Evolutionary conservation across 371 early-diverging fungal genomes (phyloP).

Genomic region (Mucor racemosus): DNA sequence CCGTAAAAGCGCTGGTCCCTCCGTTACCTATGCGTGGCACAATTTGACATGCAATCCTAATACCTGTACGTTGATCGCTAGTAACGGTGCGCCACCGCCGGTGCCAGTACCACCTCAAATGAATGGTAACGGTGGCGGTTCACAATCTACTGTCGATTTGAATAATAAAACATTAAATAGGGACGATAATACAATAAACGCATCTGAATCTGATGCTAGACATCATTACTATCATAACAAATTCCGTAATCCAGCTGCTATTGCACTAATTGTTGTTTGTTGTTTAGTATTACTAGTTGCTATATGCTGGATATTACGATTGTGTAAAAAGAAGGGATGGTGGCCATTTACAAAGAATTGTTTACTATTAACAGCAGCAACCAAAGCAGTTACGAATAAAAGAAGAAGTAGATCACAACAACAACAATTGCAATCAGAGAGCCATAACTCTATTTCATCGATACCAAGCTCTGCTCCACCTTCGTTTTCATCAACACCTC

Average conservation of each 20-base stretch:
- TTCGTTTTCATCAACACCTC: slow-evolving; percentile 38
- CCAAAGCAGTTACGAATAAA: not conserved
- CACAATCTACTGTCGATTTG: not conserved
- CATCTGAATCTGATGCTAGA: not conserved
- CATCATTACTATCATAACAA: slow-evolving; percentile 20
- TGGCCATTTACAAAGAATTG: slow-evolving; percentile 2
- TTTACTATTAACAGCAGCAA: not conserved
- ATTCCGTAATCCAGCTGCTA: slow-evolving; percentile 31
- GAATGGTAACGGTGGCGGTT: not conserved
- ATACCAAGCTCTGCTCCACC: slow-evolving; percentile 42
- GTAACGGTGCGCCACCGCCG: slow-evolving; percentile 22
- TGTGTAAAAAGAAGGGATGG: slow-evolving; percentile 23
- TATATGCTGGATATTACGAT: slow-evolving; percentile 21
- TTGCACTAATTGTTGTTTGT: slow-evolving; percentile 35
- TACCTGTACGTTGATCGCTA: slow-evolving; percentile 35
- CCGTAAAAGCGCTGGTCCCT: slow-evolving; percentile 29
- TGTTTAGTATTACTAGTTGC: slow-evolving; percentile 29
- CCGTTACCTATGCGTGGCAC: slow-evolving; percentile 41
- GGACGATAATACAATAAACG: not conserved
- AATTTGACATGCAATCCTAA: slow-evolving; percentile 45
- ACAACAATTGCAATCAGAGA: not conserved
- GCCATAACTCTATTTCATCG: slow-evolving; percentile 9
- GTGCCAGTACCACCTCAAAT: slow-evolving; percentile 18
- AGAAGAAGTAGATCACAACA: not conserved
- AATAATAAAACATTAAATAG: not conserved